A percentile compares a stretch with the other conserved stretches of the same genome.
These are phyloP conservation scores for Sclerotinia nivalis DNA, from an alignment of 2,329 filamentous ascomycete species.

Conservation along the genomic window DNA sequence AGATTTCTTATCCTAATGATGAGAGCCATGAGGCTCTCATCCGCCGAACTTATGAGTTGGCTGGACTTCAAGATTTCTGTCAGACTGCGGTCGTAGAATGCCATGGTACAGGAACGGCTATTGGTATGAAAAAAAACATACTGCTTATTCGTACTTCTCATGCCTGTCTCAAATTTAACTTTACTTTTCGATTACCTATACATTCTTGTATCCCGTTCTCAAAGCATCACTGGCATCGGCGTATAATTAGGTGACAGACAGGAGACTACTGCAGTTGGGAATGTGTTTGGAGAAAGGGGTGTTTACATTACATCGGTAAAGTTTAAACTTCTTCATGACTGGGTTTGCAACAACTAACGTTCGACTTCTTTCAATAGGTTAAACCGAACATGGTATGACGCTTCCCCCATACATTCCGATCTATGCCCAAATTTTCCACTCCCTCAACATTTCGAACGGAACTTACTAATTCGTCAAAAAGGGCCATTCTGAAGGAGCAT, in stretches of 20 bases:
- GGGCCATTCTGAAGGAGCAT: constrained; percentile 41
- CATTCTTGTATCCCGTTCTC: neutral
- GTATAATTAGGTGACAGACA: constrained; percentile 21
- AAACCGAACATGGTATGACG: constrained; percentile 41
- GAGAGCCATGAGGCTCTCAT: constrained; percentile 43
- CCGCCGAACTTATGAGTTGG: constrained; percentile 20
- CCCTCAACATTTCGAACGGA: too few relatives aligned
- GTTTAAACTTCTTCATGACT: neutral
- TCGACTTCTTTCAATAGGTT: constrained; percentile 25
- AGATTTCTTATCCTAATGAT: constrained; percentile 55
- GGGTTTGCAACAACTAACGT: neutral
- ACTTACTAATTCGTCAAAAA: neutral
- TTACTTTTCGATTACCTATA: too few relatives aligned
- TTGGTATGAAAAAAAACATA: constrained; percentile 4
- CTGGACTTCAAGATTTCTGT: constrained; percentile 22
- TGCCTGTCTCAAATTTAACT: too few relatives aligned
- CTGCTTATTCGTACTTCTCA: too few relatives aligned
- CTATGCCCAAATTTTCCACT: too few relatives aligned
- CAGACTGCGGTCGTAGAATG: constrained; percentile 27
- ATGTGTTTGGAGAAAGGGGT: constrained; percentile 13
- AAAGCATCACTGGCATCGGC: neutral
- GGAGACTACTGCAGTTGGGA: constrained; percentile 21
- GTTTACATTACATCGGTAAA: constrained; percentile 30
- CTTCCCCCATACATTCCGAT: too few relatives aligned
- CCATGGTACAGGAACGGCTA: constrained; percentile 30